phyloP scores from a whole-genome alignment of 2,329 filamentous ascomycete genomes.

The Acrocalymma vagum region DNA sequence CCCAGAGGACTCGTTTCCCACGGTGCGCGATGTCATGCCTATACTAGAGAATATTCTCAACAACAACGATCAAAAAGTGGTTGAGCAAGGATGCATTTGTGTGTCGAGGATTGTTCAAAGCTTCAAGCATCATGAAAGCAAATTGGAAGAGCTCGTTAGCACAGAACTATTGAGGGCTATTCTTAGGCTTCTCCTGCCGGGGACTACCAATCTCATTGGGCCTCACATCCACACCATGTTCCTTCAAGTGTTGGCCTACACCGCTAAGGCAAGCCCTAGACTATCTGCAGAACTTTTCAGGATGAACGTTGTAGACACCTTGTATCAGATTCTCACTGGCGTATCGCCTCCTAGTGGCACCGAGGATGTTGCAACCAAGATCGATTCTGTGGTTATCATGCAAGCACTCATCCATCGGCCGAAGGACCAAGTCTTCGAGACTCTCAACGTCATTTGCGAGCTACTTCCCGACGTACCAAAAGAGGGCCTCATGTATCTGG shows the following conservation, averaged over 20 bases:
- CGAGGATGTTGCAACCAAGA: slow-evolving; percentile 81
- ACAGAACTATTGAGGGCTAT: slow-evolving; percentile 86
- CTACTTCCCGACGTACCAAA: slow-evolving; percentile 79
- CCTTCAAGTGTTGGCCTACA: slow-evolving; percentile 88
- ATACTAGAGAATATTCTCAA: slow-evolving; percentile 88
- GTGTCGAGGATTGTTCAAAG: slow-evolving; percentile 97
- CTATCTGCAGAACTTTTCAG: slow-evolving; percentile 91
- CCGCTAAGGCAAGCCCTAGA: slow-evolving; percentile 84
- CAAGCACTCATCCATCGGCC: slow-evolving; percentile 96
- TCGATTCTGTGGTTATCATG: slow-evolving; percentile 98
- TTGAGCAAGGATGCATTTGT: slow-evolving; percentile 95
- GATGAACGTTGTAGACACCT: slow-evolving; percentile 95
- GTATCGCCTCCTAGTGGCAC: slow-evolving; percentile 86
- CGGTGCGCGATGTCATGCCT: slow-evolving; percentile 95
- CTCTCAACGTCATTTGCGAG: slow-evolving; percentile 96
- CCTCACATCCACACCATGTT: slow-evolving; percentile 97
- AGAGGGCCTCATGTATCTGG: slow-evolving; percentile 60
- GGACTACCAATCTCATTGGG: slow-evolving; percentile 94
- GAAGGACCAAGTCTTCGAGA: slow-evolving; percentile 95
- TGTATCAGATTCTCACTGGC: slow-evolving; percentile 96
- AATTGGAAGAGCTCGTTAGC: slow-evolving; percentile 91
- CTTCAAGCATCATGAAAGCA: slow-evolving; percentile 87
- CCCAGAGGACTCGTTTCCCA: slow-evolving; percentile 88
- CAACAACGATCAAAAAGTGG: slow-evolving; percentile 94
- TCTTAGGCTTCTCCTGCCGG: slow-evolving; percentile 85